Base-by-base conservation (phyloP, 2,329 filamentous ascomycete species). In the Pseudonectria foliicola region DNA sequence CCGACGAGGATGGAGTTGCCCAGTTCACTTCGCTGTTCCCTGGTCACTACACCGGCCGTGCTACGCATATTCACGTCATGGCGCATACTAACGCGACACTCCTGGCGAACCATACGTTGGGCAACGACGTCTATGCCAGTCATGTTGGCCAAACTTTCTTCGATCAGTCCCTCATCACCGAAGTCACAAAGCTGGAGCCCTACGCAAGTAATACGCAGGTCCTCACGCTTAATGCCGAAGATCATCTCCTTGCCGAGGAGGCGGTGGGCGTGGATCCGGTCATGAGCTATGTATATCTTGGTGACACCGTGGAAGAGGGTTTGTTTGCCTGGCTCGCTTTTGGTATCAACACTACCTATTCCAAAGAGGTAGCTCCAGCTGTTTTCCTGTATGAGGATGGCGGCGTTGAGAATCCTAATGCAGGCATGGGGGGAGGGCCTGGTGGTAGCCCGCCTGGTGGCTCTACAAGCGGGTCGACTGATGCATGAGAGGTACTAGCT, bases 61-160 rank as follows among this genome's bases (percentile, higher is more conserved):
- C 68, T 4, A 67, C 59, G 2, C 71, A 75, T 44, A 67, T 69
- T 11, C 71, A 74, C 40, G 34, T 62, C 24, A 45, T 62, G 31
- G 53, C 66, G 63, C 54, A 63, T 42, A 46, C 55, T 31, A 61
- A 61, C 33, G 57, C 57, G 3, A 57, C 56, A 7, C 38, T 54
- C 4, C 43, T 53, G 12, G 30, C 45, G 23, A 63, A 64, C 45
- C 42, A 52, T 24, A 63, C 61, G 1, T 53, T 64, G 4, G 53
- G 54, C 13, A 54, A 50, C 21, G 50, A 57, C 0, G 55, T 53
- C 28, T 58, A 57, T 24, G 66, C 74, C 34, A 70, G 73, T 7
- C 75, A 82, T 54, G 68, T 81, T 21, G 77, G 77, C n/a, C 77
- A 82, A 54, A 56, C 77, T 35, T 82, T 77, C 61, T 75, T 79